Percentiles rank a stretch among this genome's conserved stretches.
Conservation (phyloP, 805 yeast genomes). For the Myxozyma melibiosi region DNA sequence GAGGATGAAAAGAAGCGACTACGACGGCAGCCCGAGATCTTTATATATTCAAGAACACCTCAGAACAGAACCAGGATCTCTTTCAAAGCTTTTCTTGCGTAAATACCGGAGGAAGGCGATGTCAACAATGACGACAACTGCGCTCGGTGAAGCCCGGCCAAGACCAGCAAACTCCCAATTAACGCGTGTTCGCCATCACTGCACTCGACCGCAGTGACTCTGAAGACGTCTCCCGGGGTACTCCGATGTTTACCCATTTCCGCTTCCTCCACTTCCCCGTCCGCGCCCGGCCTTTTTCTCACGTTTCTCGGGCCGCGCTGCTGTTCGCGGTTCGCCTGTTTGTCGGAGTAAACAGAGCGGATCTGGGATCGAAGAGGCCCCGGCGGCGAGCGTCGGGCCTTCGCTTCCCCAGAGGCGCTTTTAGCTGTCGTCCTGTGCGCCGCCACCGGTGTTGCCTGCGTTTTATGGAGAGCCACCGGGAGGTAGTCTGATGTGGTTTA, state of each 20-base stretch:
- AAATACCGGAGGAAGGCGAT: slow-evolving; percentile 8
- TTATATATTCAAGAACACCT: background rate
- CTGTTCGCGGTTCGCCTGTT: too few species aligned
- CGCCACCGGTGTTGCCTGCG: background rate
- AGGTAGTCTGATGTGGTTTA: too few species aligned
- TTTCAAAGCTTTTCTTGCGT: background rate
- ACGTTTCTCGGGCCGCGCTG: background rate
- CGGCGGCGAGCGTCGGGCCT: background rate
- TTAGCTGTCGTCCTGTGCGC: background rate
- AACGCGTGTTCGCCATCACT: background rate
- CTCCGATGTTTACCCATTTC: slow-evolving; percentile 5
- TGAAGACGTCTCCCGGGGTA: slow-evolving; percentile 3
- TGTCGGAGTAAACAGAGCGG: too few species aligned
- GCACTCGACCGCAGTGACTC: background rate
- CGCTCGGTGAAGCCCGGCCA: slow-evolving; percentile 13
- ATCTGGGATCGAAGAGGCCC: too few species aligned
- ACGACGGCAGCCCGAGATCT: background rate
- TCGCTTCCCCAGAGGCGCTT: slow-evolving; percentile 2
- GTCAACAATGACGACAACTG: background rate
- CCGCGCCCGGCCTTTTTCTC: background rate
- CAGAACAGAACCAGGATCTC: background rate
- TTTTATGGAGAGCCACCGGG: too few species aligned
- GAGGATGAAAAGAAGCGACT: background rate
- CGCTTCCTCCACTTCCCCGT: too few species aligned
- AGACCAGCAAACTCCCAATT: background rate